Conservation (phyloP, 371 early-diverging fungal species). For the Syncephalastrum racemosum region DNA sequence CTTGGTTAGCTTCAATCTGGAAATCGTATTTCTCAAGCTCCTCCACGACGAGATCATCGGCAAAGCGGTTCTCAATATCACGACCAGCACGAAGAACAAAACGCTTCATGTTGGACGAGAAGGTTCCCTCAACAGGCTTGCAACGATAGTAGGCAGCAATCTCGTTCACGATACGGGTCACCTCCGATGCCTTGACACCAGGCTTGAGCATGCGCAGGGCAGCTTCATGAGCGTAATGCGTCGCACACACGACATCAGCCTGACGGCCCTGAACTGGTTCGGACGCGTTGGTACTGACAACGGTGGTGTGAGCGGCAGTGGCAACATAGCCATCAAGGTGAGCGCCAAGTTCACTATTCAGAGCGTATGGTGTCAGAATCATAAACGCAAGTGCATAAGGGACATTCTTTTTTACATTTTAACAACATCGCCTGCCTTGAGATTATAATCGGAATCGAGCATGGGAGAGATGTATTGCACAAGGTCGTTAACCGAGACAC, state of each 20-base stretch:
- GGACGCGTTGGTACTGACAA: constrained; percentile 63
- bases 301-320: constrained; percentile 81
- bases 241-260: constrained; percentile 84
- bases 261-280: constrained; percentile 70
- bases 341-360: constrained; percentile 83
- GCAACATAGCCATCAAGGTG: constrained; percentile 94
- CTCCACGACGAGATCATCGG: constrained; percentile 67
- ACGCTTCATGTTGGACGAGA: constrained; percentile 79
- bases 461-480: constrained; percentile 80
- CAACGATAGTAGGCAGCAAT: constrained; percentile 80
- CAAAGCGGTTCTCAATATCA: constrained; percentile 83
- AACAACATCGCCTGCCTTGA: constrained; percentile 82
- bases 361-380: not conserved
- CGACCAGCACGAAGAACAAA: constrained; percentile 82
- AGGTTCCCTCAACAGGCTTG: constrained; percentile 84
- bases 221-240: constrained; percentile 78
- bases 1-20: constrained; percentile 82
- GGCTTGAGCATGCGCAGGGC: constrained; percentile 81
- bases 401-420: constrained; percentile 87
- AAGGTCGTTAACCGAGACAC: constrained; percentile 78
- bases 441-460: constrained; percentile 48
- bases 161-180: constrained; percentile 77
- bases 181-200: constrained; percentile 66
- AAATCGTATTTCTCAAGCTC: constrained; percentile 56
- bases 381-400: too few species aligned